Conservation (phyloP, 164 flowering plant species). For the Umbilicus rupestris region DNA sequence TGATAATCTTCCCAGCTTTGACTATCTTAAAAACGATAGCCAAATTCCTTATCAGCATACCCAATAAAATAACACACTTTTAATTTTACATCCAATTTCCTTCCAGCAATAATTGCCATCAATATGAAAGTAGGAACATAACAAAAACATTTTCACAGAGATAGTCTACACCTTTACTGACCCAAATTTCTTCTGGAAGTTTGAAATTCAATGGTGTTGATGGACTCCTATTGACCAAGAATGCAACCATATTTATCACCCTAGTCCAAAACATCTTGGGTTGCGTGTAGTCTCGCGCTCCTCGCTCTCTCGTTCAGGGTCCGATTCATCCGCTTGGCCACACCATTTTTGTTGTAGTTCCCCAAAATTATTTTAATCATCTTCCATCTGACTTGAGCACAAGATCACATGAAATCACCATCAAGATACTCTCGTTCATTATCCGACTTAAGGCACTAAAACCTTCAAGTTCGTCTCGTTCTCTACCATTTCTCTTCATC, state of each 20-base stretch:
- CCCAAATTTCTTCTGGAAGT: conserved; percentile 10
- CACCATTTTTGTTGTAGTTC: neutral
- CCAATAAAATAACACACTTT: too few relatives aligned
- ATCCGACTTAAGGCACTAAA: neutral
- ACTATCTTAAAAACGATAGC: too few relatives aligned
- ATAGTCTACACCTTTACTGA: neutral
- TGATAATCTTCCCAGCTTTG: too few relatives aligned
- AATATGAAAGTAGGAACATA: neutral
- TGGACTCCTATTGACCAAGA: too few relatives aligned
- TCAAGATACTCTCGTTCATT: neutral
- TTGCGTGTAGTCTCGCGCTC: conserved; percentile 4
- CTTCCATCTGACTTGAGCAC: neutral
- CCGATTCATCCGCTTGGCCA: neutral
- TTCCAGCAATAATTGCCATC: neutral
- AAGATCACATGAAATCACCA: neutral
- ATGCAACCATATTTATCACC: too few relatives aligned
- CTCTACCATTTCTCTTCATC: neutral
- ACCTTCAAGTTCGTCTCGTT: neutral
- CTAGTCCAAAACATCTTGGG: conserved; percentile 1
- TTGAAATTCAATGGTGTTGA: conserved; percentile 1
- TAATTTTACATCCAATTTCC: too few relatives aligned
- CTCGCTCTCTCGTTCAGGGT: conserved; percentile 9
- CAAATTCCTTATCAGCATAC: neutral
- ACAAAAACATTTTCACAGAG: too few relatives aligned
- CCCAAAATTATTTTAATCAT: neutral